Percentiles rank a stretch among this genome's conserved stretches.
Conservation (phyloP, 176 grass and related monocot genomes). For the Bromus sterilis region DNA sequence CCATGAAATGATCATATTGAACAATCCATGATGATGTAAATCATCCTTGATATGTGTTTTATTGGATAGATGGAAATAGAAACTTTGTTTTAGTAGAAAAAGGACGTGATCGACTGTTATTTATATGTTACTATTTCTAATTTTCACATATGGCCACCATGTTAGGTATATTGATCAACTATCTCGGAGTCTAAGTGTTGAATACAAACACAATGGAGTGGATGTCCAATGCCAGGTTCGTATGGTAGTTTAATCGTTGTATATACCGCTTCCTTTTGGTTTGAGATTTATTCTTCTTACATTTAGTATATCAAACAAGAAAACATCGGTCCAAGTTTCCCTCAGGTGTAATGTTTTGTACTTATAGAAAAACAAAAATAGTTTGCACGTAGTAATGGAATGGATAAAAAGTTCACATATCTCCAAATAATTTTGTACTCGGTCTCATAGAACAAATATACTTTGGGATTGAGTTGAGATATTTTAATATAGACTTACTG, state of each 20-base stretch:
- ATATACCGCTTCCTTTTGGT: not conserved
- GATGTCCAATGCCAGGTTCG: conserved; percentile 84
- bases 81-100: not conserved
- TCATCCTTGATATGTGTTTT: not conserved
- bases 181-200: conserved; percentile 53
- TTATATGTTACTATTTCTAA: not conserved
- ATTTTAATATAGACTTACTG: not conserved
- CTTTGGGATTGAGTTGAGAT: not conserved
- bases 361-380: not conserved
- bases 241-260: not conserved
- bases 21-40: not conserved
- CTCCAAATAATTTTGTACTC: not conserved
- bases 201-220: conserved; percentile 62
- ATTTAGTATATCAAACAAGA: too few relatives aligned
- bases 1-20: not conserved
- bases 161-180: conserved; percentile 69
- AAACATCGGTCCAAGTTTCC: not conserved
- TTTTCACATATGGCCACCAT: not conserved
- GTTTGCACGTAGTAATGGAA: not conserved
- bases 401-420: not conserved
- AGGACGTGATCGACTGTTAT: not conserved
- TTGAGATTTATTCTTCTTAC: not conserved
- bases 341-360: not conserved
- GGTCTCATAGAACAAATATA: not conserved
- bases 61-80: not conserved